Base-by-base conservation (phyloP, 2,329 filamentous ascomycete genomes). In the Aspergillus sp. region DNA sequence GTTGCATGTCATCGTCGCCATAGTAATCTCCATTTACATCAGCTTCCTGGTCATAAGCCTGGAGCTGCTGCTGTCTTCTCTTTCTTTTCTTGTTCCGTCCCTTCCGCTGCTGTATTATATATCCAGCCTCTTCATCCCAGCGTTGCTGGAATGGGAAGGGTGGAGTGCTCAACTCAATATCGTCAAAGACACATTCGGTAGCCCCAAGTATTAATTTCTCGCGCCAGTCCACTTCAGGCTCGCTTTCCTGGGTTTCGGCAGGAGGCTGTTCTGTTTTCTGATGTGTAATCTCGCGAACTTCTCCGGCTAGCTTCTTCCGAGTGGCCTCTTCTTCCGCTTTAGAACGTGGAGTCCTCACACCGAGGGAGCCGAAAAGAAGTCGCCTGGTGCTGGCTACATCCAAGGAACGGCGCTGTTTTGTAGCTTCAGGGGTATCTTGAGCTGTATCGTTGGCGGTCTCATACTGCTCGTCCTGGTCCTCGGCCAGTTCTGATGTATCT, bases 111-210 rank as follows among this genome's bases (percentile, higher is more conserved):
- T 67, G 74, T 62, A 78, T 80, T 66, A 62, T 68, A 49, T 67
- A 62, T 53, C 84, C 81, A 66, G 93, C 89, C 59, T 91, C 88
- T 3, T 85, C 83, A 72, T 96, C 91, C 93, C 93, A 97, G 47
- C 90, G 84, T 72, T 97, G 92, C 15, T 89, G 80, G 71, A 97
- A 97, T 0, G 93, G 93, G 68, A 96, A 97, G 0, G 93, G 90
- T 0, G 93, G 93, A 34, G 90, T 83, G 53, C 84, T 89, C 45
- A 96, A 79, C 32, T 83, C 77, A 39, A 91, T 76, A 5, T 81
- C 83, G 30, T 89, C 83, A n/a, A 89, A 82, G 60, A 86, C 85
- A 73, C 93, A 97, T 71, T 98, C 93, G 1, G 96, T 90, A 20
- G 91, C 93, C 22, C 84, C 83, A 59, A 96, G 85, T 11, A 79